Evolutionary conservation across 2,329 filamentous ascomycete species (phyloP), one percentile per base, ranked within the genome.

Genomic region (Drechslerella coelobrocha): DNA sequence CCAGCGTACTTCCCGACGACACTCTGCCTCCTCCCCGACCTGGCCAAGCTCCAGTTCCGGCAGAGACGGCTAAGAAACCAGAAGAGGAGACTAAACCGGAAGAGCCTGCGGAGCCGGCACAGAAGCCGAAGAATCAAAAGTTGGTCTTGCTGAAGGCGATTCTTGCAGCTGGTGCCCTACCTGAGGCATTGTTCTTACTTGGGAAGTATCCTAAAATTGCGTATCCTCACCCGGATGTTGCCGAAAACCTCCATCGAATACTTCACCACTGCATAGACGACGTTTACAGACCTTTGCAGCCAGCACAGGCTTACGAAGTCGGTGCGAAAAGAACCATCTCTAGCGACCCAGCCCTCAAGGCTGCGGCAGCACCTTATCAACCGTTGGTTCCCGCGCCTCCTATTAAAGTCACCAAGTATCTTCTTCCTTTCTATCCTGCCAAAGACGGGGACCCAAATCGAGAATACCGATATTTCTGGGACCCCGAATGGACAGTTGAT

Each of bases 391-490:
- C 73, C 90, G 94, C 76, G 86, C 86, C 24, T 88, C 68, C 68
- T 8, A 39, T 55, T 17, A 72, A 72, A 23, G 54, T 72, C 37
- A 55, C 61, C 2, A 72, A 72, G 23, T 65, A 65, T 41, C 54
- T 72, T 19, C 43, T 59, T 5, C 68, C 68, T 8, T 72, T 72
- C 54, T 72, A 66, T 27, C 60, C 68, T 1, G 51, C 23, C 2
- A 66, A 56, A 21, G 61, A 72, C n/a, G 55, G 55, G 2, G 68
- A 72, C 27, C 68, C 68, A 9, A 63, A 62, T 21, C 61, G 68
- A 10, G 83, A 89, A 56, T 97, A 97, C 78, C 86, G 89, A 31
- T 97, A 95, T 78, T 99, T 99, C 79, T 97, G 94, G 88, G 92
- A 96, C 9, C 66, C 66, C 68, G 94, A 97, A 75, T 99, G 94